phyloP scores from a whole-genome alignment of 352 stramenopile species.

The Phytophthora agathidicida region DNA sequence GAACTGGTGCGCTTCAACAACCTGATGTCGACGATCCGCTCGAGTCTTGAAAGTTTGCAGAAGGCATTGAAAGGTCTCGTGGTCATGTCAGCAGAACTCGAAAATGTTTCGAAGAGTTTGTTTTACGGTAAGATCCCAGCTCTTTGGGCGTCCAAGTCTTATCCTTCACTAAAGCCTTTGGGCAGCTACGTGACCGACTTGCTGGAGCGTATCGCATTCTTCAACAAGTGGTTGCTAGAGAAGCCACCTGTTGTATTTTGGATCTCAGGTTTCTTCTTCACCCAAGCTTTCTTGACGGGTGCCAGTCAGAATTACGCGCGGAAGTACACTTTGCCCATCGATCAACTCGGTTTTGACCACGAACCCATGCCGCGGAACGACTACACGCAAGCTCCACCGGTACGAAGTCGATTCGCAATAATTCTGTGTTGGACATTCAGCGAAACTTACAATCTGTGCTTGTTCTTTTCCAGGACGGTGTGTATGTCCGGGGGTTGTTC shows the following conservation, averaged over 20 bases:
- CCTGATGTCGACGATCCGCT: slow-evolving; percentile 88
- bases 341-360: slow-evolving; percentile 82
- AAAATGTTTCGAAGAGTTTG: slow-evolving; percentile 92
- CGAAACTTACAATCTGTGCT: slow-evolving; percentile 7
- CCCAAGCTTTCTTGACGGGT: slow-evolving; percentile 95
- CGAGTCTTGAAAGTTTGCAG: slow-evolving; percentile 83
- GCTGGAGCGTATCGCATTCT: slow-evolving; percentile 91
- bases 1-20: slow-evolving; percentile 95
- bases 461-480: slow-evolving; percentile 63
- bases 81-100: slow-evolving; percentile 94
- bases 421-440: background rate
- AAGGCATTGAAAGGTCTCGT: slow-evolving; percentile 94
- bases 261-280: slow-evolving; percentile 97
- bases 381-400: slow-evolving; percentile 74
- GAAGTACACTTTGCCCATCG: slow-evolving; percentile 93
- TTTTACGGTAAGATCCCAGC: slow-evolving; percentile 93
- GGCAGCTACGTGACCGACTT: slow-evolving; percentile 92
- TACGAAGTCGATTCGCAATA: slow-evolving; percentile 30
- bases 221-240: slow-evolving; percentile 90
- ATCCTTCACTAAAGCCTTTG: slow-evolving; percentile 94
- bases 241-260: slow-evolving; percentile 92
- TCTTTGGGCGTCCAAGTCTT: slow-evolving; percentile 91
- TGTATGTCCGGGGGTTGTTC: slow-evolving; percentile 90
- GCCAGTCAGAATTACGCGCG: slow-evolving; percentile 95
- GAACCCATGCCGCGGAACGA: slow-evolving; percentile 81